A percentile compares a stretch with the other conserved stretches of the same genome.
Evolutionary conservation across 371 early-diverging fungal genomes (phyloP).

Genomic region (Circinella umbellata): DNA sequence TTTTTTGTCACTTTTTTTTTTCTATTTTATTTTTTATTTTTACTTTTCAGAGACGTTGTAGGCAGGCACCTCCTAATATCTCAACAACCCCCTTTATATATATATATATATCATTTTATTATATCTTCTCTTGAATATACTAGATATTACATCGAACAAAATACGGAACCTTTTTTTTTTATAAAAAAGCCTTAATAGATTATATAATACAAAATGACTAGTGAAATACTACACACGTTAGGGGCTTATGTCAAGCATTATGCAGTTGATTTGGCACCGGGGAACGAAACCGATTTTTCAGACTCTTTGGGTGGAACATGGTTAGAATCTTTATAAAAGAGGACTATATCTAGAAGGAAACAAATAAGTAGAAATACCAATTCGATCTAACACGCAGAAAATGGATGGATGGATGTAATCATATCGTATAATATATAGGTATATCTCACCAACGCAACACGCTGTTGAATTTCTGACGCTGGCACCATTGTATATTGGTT

Average conservation of each 20-base stretch:
- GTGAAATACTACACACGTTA: slow-evolving; percentile 10
- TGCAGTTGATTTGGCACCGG: slow-evolving; percentile 37
- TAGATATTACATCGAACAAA: not conserved
- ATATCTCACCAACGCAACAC: slow-evolving; percentile 59
- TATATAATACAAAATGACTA: not conserved
- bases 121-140: not conserved
- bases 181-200: too few species aligned
- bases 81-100: not conserved
- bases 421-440: slow-evolving; percentile 28
- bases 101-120: not conserved
- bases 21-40: not conserved
- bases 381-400: slow-evolving; percentile 8
- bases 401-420: too few species aligned
- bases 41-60: not conserved
- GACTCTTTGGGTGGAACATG: slow-evolving; percentile 56
- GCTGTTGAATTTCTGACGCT: slow-evolving; percentile 54
- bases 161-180: too few species aligned
- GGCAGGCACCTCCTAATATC: not conserved
- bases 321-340: slow-evolving; percentile 24
- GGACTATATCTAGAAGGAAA: not conserved
- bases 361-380: not conserved
- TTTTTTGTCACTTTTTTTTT: not conserved
- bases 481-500: slow-evolving; percentile 45
- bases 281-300: slow-evolving; percentile 35
- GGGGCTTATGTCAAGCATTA: slow-evolving; percentile 26